A percentile compares a stretch with the other conserved stretches of the same genome.
Conservation (phyloP, 352 stramenopile genomes). For the Globisporangium alternatum region DNA sequence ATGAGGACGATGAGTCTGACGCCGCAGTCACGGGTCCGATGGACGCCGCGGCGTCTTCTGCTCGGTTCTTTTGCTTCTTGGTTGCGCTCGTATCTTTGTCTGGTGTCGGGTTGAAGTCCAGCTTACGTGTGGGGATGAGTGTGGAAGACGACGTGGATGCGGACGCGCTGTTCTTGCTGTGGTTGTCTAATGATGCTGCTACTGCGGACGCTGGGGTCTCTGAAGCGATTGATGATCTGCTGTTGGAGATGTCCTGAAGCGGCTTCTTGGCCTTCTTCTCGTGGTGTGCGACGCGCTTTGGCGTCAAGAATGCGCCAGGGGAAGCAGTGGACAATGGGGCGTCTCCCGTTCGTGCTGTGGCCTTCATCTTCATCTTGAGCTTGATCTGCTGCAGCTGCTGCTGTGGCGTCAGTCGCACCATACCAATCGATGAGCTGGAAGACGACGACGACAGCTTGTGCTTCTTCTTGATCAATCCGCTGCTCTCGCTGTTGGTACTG, state of each 20-base stretch:
- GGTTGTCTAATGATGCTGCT: background rate
- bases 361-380: constrained; percentile 20
- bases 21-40: constrained; percentile 5
- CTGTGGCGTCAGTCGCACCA: constrained; percentile 6
- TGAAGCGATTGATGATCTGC: constrained; percentile 12
- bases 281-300: background rate
- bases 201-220: background rate
- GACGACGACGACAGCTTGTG: constrained; percentile 19
- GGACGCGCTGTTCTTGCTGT: background rate
- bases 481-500: background rate
- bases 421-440: background rate
- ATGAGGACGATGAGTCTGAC: constrained; percentile 26
- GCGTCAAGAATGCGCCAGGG: constrained; percentile 8
- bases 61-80: constrained; percentile 10
- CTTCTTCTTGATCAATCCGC: constrained; percentile 20
- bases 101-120: constrained; percentile 43
- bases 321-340: background rate
- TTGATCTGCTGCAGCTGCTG: constrained; percentile 17
- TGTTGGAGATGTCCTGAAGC: constrained; percentile 49
- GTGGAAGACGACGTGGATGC: background rate
- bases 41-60: constrained; percentile 14
- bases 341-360: background rate
- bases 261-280: constrained; percentile 21
- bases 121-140: constrained; percentile 35
- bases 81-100: constrained; percentile 20